Base-by-base conservation (phyloP, 2,329 filamentous ascomycete genomes). In the Colletotrichum sp. region DNA sequence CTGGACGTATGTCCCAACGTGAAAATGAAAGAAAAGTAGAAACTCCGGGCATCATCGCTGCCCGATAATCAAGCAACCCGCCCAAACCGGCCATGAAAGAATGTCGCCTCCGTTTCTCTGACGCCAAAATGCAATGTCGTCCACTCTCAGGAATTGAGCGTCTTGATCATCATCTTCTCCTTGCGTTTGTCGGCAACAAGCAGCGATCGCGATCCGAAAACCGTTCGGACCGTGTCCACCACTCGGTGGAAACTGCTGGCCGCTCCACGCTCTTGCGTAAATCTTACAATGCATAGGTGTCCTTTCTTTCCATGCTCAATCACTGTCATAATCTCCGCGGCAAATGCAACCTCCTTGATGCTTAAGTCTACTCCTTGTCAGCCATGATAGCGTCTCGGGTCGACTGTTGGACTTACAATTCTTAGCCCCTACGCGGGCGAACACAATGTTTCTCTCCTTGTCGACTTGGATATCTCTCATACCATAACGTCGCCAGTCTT, bases 201-300 rank as follows among this genome's bases (percentile, higher is more conserved):
- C 79, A 96, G 86, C 30, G 89, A 89, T 32, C 93, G 91, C 76
- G 88, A 88, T 78, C 88, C 89, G 82, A 98, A 92, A 18, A 95
- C 90, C 24, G 90, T 88, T 78, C 93, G 90, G 80, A 98, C 89
- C 5, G 94, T 94, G 75, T 96, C 94, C 30, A 98, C 91, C 12
- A 98, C 94, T 81, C 92, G 93, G 82, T 95, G 91, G 86, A 99
- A 98, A 79, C 94, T 97, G 80, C 94, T 97, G 49, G 95, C 96
- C 3, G 96, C 96, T n/a, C 96, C 97, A 74, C 93, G 93, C 82
- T 97, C 95, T 82, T 98, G 96, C 2, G 95, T 96, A 83, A 98
- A 95, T 44, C 95, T 93, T 34, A 95, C 92, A 78, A 98, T 92
- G 83, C 94, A 95, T 70, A 98, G 90, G 63, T 93, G 93, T 62